Base-by-base conservation (phyloP, 805 yeast species). In the Ogataea corticis region DNA sequence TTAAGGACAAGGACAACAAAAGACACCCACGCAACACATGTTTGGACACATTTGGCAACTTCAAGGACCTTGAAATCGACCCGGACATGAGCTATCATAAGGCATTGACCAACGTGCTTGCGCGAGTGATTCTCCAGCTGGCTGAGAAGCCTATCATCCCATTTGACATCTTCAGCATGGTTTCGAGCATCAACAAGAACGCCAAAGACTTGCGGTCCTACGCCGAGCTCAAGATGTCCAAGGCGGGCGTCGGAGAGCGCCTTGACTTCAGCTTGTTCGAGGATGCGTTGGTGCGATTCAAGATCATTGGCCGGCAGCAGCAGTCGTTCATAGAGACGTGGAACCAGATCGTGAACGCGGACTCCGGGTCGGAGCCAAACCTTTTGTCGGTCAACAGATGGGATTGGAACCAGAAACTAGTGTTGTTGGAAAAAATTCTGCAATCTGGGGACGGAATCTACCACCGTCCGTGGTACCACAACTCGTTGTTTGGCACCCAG, bases 101-200 rank as follows among this genome's bases (percentile, higher is more conserved):
- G 7, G 75, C 79, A 14, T 57, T 89, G 49, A 76, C 82, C 3
- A 76, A 81, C 44, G 58, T 85, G 17, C 57, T 85, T 1, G 71
- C 86, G 3, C 68, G 74, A 37, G 50, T 83, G 3, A 65, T 76
- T 0, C 58, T 89, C n/a, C 73, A 77, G 38, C 58, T 85, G n/a
- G 77, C 82, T 0, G 96, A 90, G 54, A 76, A 75, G 33, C 96
- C 97, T 1, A 63, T 88, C 33, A 69, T 91, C 14, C 96, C 96
- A 2, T 85, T 75, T 53, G 78, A 82, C 58, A 63, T 87, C 29
- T 63, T 60, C 3, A 67, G 69, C 5, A 72, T 79, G 48, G 76
- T 78, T 6, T 59, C 67, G 1, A 66, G 66, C 7, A 52, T 87
- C 47, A 69, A 68, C 16, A 58, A 63, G 1, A 76, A 76, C 49